Conservation (phyloP, 2,329 filamentous ascomycete species). For the Corinectria fuckeliana region DNA sequence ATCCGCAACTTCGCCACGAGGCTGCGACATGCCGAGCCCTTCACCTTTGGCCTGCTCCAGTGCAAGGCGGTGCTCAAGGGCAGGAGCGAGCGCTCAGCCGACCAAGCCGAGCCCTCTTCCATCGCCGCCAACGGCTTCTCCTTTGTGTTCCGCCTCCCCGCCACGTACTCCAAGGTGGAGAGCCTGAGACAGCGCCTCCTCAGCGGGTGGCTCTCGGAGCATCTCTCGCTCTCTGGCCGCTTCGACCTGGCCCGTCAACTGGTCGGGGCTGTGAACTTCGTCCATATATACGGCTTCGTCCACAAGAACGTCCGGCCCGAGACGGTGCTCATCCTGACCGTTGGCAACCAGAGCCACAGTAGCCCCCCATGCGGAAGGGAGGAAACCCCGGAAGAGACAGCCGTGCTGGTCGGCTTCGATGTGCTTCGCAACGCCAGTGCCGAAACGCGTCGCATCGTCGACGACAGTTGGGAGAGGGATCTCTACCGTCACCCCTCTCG, state of each 20-base stretch:
- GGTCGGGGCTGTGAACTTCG: constrained; percentile 37
- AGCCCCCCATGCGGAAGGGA: neutral
- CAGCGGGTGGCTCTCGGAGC: neutral
- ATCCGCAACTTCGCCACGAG: neutral
- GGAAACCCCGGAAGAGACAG: neutral
- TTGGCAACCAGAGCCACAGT: neutral
- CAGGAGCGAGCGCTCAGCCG: neutral
- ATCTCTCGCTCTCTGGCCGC: constrained; percentile 2
- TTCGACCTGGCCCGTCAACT: constrained; percentile 29
- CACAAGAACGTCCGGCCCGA: constrained; percentile 56
- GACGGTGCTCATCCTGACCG: constrained; percentile 43
- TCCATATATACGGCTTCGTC: constrained; percentile 51
- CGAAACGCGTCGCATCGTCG: constrained; percentile 37
- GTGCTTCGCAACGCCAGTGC: constrained; percentile 27
- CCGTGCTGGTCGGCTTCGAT: constrained; percentile 22
- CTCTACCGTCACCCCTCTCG: constrained; percentile 58
- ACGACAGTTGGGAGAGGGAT: constrained; percentile 47
- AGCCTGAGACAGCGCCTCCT: neutral
- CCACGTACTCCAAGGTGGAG: neutral
- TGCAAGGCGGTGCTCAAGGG: constrained; percentile 7
- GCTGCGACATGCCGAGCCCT: constrained; percentile 11
- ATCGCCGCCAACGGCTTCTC: neutral
- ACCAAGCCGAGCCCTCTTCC: neutral
- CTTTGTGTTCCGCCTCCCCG: neutral
- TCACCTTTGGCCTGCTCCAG: constrained; percentile 3